phyloP scores from a whole-genome alignment of 768 basidiomycete genomes.

The Paxillus rubicundulus region DNA sequence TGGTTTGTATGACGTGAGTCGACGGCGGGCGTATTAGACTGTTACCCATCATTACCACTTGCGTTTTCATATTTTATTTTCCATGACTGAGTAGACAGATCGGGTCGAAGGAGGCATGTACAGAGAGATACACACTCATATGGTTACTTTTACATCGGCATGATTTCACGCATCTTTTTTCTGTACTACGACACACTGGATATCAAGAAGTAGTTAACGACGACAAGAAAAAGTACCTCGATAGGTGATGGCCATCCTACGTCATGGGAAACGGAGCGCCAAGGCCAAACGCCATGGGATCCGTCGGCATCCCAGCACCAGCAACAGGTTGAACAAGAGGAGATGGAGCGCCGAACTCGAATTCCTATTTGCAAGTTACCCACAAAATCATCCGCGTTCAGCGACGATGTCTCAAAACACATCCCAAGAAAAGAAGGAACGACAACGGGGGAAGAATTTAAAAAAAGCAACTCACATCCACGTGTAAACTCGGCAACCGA shows the following conservation, averaged over 20 bases:
- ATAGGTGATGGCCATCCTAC: not conserved
- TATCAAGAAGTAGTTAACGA: not conserved
- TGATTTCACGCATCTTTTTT: not conserved
- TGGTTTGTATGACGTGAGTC: conserved; percentile 19
- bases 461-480: conserved; percentile 50
- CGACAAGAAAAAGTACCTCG: not conserved
- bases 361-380: conserved; percentile 26
- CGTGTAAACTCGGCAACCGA: conserved; percentile 83
- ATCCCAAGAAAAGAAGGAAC: conserved; percentile 6
- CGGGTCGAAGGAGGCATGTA: not conserved
- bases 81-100: not conserved
- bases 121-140: conserved; percentile 1
- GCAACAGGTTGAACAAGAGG: conserved; percentile 28
- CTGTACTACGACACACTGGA: not conserved
- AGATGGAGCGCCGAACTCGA: conserved; percentile 33
- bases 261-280: conserved; percentile 30
- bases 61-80: conserved; percentile 2
- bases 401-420: conserved; percentile 7
- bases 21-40: conserved; percentile 19
- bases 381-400: not conserved
- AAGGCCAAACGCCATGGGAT: conserved; percentile 27
- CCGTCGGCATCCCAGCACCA: conserved; percentile 8
- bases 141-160: not conserved
- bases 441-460: conserved; percentile 1
- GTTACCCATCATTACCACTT: not conserved